phyloP scores from a whole-genome alignment of 202 grass and related monocot genomes.

The Musa balbisiana region DNA sequence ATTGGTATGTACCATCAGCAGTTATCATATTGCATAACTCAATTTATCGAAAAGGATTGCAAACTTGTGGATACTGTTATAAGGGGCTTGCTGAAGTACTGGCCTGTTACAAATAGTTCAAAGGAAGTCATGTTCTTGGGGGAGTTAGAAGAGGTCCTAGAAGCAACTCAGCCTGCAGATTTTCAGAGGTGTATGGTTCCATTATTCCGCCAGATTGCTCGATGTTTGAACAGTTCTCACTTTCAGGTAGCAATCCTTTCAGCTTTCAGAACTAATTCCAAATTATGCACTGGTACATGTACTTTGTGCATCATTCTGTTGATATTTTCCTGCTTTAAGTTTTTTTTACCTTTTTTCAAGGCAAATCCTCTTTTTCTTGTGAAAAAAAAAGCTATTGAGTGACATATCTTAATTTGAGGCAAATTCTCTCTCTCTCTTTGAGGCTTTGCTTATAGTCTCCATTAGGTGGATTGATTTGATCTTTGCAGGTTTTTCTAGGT shows the following conservation, averaged over 20 bases:
- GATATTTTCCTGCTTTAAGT: background rate
- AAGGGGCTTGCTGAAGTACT: slow-evolving; percentile 92
- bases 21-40: slow-evolving; percentile 83
- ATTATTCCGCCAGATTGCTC: slow-evolving; percentile 59
- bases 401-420: no score
- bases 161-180: slow-evolving; percentile 80
- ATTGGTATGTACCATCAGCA: slow-evolving; percentile 79
- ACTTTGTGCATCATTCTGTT: background rate
- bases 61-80: slow-evolving; percentile 89
- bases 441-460: no score
- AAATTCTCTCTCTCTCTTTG: no score
- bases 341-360: background rate
- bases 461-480: no score
- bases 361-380: no score
- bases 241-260: slow-evolving; percentile 70
- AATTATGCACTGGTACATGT: background rate
- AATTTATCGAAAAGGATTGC: slow-evolving; percentile 97
- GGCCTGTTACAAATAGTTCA: slow-evolving; percentile 94
- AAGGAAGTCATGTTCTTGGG: slow-evolving; percentile 99
- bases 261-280: slow-evolving; percentile 1
- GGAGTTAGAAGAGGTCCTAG: slow-evolving; percentile 91
- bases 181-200: slow-evolving; percentile 89
- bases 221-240: slow-evolving; percentile 79
- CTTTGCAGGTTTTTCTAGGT: no score
- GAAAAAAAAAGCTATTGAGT: no score